Percentiles rank a stretch among this genome's conserved stretches.
These are phyloP conservation scores for Candida glaebosa DNA, from an alignment of 805 yeast genomes.

Conservation along the genomic window DNA sequence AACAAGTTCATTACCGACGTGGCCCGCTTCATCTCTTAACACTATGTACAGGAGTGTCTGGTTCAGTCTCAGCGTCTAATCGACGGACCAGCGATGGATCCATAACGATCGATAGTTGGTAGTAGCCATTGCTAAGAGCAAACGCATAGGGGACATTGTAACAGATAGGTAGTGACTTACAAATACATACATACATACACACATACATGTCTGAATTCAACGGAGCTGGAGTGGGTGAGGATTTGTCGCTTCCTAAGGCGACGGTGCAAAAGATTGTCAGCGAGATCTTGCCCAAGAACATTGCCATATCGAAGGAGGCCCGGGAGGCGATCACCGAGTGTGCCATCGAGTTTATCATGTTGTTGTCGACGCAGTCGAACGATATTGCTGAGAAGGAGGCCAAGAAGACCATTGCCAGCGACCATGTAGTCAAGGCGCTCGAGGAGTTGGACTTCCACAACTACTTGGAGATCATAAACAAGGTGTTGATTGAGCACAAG, in stretches of 20 bases:
- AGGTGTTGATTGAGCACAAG: slow-evolving; percentile 80
- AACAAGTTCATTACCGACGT: slow-evolving; percentile 19
- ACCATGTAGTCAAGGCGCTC: slow-evolving; percentile 88
- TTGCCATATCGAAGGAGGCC: slow-evolving; percentile 87
- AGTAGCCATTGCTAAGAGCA: too few relatives aligned
- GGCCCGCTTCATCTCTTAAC: too few relatives aligned
- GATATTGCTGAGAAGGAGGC: slow-evolving; percentile 96
- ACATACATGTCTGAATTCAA: slow-evolving; percentile 45
- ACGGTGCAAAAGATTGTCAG: slow-evolving; percentile 93
- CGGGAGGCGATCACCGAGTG: slow-evolving; percentile 94
- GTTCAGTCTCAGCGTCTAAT: too few relatives aligned
- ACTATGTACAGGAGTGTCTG: too few relatives aligned
- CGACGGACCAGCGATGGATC: too few relatives aligned
- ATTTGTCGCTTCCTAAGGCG: slow-evolving; percentile 55
- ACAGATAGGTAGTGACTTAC: too few relatives aligned
- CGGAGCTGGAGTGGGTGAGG: slow-evolving; percentile 32
- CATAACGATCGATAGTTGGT: too few relatives aligned
- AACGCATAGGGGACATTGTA: too few relatives aligned
- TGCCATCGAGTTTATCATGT: slow-evolving; percentile 94
- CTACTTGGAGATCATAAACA: slow-evolving; percentile 77
- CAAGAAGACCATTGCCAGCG: slow-evolving; percentile 94
- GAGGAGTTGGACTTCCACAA: slow-evolving; percentile 83
- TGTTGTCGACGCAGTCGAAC: slow-evolving; percentile 86
- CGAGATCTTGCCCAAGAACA: slow-evolving; percentile 85
- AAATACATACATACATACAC: too few relatives aligned